phyloP scores from a whole-genome alignment of 192 early-diverging fungal genomes.

The Cladochytrium replicatum region DNA sequence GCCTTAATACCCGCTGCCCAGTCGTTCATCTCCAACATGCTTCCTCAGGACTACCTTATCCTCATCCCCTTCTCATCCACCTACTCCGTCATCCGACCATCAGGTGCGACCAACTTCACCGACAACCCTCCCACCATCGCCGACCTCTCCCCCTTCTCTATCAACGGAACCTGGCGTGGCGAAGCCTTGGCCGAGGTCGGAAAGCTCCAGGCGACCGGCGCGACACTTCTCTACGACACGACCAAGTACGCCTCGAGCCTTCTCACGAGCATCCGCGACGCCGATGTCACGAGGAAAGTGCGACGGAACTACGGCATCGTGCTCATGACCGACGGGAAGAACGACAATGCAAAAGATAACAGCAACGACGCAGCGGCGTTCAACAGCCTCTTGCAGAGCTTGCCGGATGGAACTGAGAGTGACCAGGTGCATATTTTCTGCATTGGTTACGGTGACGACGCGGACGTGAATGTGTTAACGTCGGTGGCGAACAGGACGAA shows the following conservation, averaged over 20 bases:
- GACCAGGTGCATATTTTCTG: neutral
- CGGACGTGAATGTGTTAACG: neutral
- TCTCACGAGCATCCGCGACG: neutral
- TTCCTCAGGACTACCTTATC: neutral
- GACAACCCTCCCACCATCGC: neutral
- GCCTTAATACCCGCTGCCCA: neutral
- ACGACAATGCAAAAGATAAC: too few relatives aligned
- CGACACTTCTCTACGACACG: neutral
- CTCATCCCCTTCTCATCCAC: neutral
- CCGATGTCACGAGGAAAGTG: neutral
- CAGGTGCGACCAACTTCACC: too few relatives aligned
- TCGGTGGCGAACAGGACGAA: neutral
- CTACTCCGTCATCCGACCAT: neutral
- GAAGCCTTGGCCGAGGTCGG: neutral
- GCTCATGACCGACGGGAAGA: neutral
- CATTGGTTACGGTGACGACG: neutral
- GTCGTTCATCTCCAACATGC: neutral
- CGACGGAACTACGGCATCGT: neutral
- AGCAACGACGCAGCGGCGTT: neutral
- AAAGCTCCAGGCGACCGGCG: neutral
- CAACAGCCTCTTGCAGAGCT: neutral
- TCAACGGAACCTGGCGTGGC: neutral
- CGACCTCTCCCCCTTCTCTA: neutral
- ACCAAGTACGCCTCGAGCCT: neutral
- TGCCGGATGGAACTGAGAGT: neutral